A percentile compares a stretch with the other conserved stretches of the same genome.
These are phyloP conservation scores for Pachysandra terminalis DNA, from an alignment of 164 flowering plant genomes.

Conservation along the genomic window DNA sequence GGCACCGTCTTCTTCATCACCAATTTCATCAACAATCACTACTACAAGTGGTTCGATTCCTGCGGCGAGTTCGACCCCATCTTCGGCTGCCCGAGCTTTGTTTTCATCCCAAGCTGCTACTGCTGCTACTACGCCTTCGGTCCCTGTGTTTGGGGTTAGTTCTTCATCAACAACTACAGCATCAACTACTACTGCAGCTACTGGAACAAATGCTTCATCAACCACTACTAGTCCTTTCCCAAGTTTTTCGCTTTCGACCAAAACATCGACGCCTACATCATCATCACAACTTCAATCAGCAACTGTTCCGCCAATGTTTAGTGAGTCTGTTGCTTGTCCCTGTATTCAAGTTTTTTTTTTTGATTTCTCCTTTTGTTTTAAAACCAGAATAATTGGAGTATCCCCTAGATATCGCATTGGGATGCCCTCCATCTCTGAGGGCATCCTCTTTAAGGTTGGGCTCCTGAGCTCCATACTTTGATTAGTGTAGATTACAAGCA, in stretches of 20 bases:
- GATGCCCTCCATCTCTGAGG: too few species aligned
- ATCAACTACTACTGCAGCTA: conserved; percentile 19
- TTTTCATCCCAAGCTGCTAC: conserved; percentile 21
- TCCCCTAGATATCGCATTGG: too few species aligned
- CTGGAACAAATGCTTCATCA: conserved; percentile 26
- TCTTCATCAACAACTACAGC: conserved; percentile 22
- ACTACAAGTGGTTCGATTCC: conserved; percentile 31
- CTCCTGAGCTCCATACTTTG: too few species aligned
- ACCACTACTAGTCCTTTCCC: conserved; percentile 37
- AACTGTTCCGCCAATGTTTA: too few species aligned
- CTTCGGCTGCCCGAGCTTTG: conserved; percentile 19
- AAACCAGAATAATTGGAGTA: too few species aligned
- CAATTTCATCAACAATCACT: conserved; percentile 35
- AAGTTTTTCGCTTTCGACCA: conserved; percentile 33
- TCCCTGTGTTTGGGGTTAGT: conserved; percentile 19
- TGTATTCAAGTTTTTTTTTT: too few species aligned
- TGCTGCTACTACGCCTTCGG: conserved; percentile 26
- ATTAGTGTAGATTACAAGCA: too few species aligned
- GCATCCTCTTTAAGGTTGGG: too few species aligned
- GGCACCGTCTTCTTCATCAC: conserved; percentile 26
- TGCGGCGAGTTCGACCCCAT: conserved; percentile 16
- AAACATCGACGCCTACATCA: too few species aligned
- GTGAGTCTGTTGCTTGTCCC: too few species aligned
- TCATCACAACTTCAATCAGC: too few species aligned
- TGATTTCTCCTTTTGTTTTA: too few species aligned